Evolutionary conservation across 1,284 basidiomycete species (phyloP), one percentile per base, ranked within the genome.

Genomic region (Omphalotus olearius): DNA sequence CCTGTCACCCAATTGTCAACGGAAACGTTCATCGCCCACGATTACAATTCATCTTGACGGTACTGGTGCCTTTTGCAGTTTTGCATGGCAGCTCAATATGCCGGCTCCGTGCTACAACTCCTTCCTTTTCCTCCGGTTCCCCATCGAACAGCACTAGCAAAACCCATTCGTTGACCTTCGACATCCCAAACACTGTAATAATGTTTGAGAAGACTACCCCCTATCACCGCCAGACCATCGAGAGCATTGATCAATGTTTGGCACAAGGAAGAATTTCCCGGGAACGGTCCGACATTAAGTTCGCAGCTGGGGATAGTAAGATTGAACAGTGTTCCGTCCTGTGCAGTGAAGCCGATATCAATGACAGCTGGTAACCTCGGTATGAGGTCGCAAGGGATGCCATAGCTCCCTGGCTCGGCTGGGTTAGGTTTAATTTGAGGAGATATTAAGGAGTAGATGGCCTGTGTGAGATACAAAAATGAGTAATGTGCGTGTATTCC

Each of bases 151-250:
- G 37, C 23, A 18, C 49, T n/a, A 37, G 78, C 77, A 55, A 82
- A 80, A 3, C 78, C 78, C 62, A 80, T 64, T 20, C 74, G 65
- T 55, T 71, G 67, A 11, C 63, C 62, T 44, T 69, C 73, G 30
- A 80, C 65, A 61, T 80, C 78, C 76, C 75, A 80, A 14, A 78
- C 73, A 55, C 72, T 79, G 58, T 79, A 80, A 55, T 78, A 80
- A 59, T 80, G 79, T 64, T 80, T 79, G 54, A 80, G 63, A 46
- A 80, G 54, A 56, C 74, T 76, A 20, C 72, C 78, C 11, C 78
- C 78, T 33, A 81, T 71, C 41, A 80, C 66, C 45, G 71, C 68
- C 47, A 75, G 64, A 3, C 71, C 72, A 60, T 78, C 76, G 54
- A 75, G 72, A 11, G 76, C 75, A 56, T 81, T 81, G 65, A 82